phyloP scores from a whole-genome alignment of 2,329 filamentous ascomycete genomes.

The Talaromyces sp. region DNA sequence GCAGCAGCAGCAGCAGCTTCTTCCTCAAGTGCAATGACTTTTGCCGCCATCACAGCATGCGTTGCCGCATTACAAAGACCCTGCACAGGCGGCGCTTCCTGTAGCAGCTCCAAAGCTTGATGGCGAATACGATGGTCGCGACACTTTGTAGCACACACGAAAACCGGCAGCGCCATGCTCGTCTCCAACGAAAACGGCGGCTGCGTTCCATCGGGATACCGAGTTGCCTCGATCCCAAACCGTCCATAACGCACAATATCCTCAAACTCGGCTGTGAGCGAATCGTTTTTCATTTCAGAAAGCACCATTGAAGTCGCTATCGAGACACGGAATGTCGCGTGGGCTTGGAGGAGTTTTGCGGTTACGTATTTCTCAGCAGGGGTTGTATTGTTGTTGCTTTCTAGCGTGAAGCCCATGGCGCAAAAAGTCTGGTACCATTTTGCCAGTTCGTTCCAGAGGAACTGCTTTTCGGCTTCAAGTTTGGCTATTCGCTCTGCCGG shows the following conservation, averaged over 20 bases:
- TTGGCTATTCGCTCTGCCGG: background rate
- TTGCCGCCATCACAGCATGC: background rate
- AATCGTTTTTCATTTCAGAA: conserved; percentile 18
- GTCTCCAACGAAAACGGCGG: conserved; percentile 30
- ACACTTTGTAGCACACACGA: conserved; percentile 27
- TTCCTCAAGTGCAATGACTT: background rate
- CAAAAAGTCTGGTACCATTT: background rate
- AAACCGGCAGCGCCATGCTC: conserved; percentile 25
- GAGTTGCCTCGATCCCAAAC: conserved; percentile 5
- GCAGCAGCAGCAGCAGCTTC: background rate
- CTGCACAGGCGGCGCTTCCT: conserved; percentile 21
- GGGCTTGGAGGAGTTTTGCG: background rate
- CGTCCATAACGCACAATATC: conserved; percentile 14
- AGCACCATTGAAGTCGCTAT: conserved; percentile 5
- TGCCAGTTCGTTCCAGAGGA: background rate
- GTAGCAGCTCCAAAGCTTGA: conserved; percentile 22
- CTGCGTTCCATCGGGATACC: conserved; percentile 20
- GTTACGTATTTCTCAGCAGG: background rate
- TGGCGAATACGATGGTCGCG: conserved; percentile 27
- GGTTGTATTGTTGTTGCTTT: background rate
- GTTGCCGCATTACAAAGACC: conserved; percentile 13
- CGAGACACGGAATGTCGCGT: background rate
- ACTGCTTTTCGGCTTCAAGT: background rate
- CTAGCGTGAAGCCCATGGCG: background rate
- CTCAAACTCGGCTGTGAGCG: conserved; percentile 14